Evolutionary conservation across 2,329 filamentous ascomycete genomes (phyloP).

Genomic region (Onygena corvina): DNA sequence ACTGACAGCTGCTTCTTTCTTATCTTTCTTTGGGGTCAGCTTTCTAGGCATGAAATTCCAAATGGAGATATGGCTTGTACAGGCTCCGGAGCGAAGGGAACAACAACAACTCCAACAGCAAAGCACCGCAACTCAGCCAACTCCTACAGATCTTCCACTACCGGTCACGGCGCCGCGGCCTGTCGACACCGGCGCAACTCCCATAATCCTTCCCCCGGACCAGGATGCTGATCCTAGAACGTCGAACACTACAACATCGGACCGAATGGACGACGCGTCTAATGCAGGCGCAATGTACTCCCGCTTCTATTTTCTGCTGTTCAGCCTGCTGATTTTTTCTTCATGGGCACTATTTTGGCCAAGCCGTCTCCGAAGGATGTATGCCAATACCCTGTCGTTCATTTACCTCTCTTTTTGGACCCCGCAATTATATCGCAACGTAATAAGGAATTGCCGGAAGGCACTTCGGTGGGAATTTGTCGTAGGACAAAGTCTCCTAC

Average conservation of each 20-base stretch:
- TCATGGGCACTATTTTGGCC: conserved; percentile 49
- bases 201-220: conserved; percentile 48
- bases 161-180: conserved; percentile 39
- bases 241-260: conserved; percentile 25
- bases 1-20: conserved; percentile 45
- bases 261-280: conserved; percentile 26
- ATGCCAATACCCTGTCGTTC: conserved; percentile 53
- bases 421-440: conserved; percentile 84
- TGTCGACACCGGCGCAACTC: conserved; percentile 39
- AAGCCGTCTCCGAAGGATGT: conserved; percentile 39
- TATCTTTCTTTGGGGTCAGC: conserved; percentile 49
- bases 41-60: conserved; percentile 54
- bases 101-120: conserved; percentile 18
- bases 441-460: conserved; percentile 78
- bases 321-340: conserved; percentile 46
- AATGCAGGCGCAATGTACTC: conserved; percentile 49
- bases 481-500: conserved; percentile 65
- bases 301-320: conserved; percentile 50
- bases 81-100: conserved; percentile 36
- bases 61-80: conserved; percentile 55
- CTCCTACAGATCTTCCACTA: conserved; percentile 19
- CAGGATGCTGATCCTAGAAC: conserved; percentile 36
- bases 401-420: conserved; percentile 81
- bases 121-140: conserved; percentile 14
- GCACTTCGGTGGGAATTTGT: conserved; percentile 89